Percentiles rank a stretch among this genome's conserved stretches.
Evolutionary conservation across 108 stramenopile genomes (phyloP).

Genomic region (Nitzschia sp.): DNA sequence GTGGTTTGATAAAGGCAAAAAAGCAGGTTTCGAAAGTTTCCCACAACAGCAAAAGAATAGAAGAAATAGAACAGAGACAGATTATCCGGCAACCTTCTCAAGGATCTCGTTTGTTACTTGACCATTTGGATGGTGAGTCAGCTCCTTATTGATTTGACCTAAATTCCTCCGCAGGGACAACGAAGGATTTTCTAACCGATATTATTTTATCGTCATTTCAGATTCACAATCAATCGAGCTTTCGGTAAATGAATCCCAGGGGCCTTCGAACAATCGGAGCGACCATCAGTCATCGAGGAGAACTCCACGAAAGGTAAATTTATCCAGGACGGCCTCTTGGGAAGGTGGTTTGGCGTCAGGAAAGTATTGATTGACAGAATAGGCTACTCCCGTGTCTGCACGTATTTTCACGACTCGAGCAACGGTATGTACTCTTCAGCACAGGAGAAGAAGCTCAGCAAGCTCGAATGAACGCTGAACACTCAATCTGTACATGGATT

Average conservation of each 20-base stretch:
- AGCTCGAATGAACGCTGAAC: too few species aligned
- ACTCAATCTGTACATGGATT: too few species aligned
- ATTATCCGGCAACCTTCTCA: background rate
- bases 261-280: too few species aligned
- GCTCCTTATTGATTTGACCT: background rate
- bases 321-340: slow-evolving; percentile 9
- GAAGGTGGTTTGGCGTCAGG: slow-evolving; percentile 12
- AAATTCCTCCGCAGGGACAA: background rate
- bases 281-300: too few species aligned
- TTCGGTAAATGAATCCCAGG: too few species aligned
- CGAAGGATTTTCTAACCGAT: too few species aligned
- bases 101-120: background rate
- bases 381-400: too few species aligned
- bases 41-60: background rate
- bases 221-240: too few species aligned
- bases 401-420: too few species aligned
- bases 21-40: background rate
- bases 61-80: background rate
- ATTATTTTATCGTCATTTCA: too few species aligned
- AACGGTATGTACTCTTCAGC: too few species aligned
- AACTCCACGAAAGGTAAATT: background rate
- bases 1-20: background rate
- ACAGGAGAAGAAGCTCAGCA: too few species aligned
- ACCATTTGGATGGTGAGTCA: background rate
- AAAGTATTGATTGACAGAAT: slow-evolving; percentile 15